A percentile compares a stretch with the other conserved stretches of the same genome.
These are phyloP conservation scores for Thalassiosira hispida DNA, from an alignment of 352 stramenopile genomes.

Conservation along the genomic window DNA sequence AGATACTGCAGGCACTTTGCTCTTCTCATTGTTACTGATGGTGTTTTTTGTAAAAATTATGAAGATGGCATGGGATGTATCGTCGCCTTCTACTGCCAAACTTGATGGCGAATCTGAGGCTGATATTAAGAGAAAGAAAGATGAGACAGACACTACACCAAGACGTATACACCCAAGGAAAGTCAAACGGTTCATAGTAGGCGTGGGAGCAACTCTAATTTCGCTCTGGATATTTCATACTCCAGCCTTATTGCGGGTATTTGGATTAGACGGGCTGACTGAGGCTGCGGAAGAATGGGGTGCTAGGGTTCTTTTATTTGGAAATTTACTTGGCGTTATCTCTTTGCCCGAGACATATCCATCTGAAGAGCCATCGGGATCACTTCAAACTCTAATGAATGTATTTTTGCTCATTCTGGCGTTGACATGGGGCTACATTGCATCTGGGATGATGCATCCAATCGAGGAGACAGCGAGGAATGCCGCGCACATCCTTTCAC, in stretches of 20 bases:
- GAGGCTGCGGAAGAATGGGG: constrained; percentile 34
- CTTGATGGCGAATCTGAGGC: constrained; percentile 9
- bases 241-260: constrained; percentile 33
- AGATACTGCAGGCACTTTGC: constrained; percentile 34
- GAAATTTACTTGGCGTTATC: constrained; percentile 31
- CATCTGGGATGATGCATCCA: constrained; percentile 30
- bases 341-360: constrained; percentile 10
- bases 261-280: constrained; percentile 29
- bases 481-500: constrained; percentile 37
- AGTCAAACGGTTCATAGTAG: constrained; percentile 29
- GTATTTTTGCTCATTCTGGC: constrained; percentile 22
- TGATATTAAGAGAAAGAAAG: background rate
- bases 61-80: constrained; percentile 18
- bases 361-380: background rate
- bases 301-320: constrained; percentile 34
- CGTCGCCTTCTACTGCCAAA: background rate
- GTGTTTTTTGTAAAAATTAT: constrained; percentile 20
- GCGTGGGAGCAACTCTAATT: constrained; percentile 10
- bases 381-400: constrained; percentile 32
- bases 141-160: constrained; percentile 5
- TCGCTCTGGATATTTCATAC: constrained; percentile 52
- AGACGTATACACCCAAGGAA: constrained; percentile 23
- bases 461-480: constrained; percentile 47
- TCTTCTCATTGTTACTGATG: constrained; percentile 17
- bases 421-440: constrained; percentile 27